Conservation (phyloP, 2,329 filamentous ascomycete genomes). For the Zymoseptoria pseudotritici region DNA sequence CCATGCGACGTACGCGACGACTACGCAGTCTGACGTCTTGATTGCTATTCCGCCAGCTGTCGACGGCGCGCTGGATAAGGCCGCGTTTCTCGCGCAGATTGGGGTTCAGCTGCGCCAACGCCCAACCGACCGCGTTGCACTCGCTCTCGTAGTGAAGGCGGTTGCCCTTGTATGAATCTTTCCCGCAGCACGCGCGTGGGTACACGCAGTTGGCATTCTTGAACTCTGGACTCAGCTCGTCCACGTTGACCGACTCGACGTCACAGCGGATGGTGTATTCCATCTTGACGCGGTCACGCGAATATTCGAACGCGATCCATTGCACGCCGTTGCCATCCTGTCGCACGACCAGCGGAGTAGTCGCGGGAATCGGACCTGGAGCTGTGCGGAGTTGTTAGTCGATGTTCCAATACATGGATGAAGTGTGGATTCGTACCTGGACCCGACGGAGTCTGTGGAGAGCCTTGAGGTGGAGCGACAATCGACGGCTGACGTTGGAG, state of each 20-base stretch:
- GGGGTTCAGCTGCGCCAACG: constrained; percentile 84
- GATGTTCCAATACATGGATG: not conserved
- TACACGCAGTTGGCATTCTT: constrained; percentile 99
- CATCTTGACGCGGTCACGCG: constrained; percentile 95
- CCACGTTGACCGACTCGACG: constrained; percentile 90
- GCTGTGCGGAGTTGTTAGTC: constrained; percentile 48
- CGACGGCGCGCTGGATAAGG: constrained; percentile 90
- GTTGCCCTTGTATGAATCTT: constrained; percentile 95
- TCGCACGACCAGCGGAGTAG: constrained; percentile 84
- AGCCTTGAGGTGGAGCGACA: constrained; percentile 19
- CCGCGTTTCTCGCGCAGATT: constrained; percentile 87
- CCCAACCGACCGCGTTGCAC: constrained; percentile 99
- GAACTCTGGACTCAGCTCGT: constrained; percentile 77
- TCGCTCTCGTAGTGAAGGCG: constrained; percentile 94
- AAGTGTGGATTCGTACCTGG: constrained; percentile 22
- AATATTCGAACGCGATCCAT: constrained; percentile 99
- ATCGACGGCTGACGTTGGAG: constrained; percentile 21
- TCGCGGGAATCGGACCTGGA: constrained; percentile 92
- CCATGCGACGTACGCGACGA: constrained; percentile 85
- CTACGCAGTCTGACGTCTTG: constrained; percentile 88
- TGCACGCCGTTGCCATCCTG: constrained; percentile 96
- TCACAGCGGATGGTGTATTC: constrained; percentile 98
- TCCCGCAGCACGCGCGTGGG: constrained; percentile 85
- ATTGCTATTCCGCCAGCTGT: constrained; percentile 99
- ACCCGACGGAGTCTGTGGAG: constrained; percentile 26